Conservation (phyloP, 2,329 filamentous ascomycete species). For the Nectriaceae sp. region DNA sequence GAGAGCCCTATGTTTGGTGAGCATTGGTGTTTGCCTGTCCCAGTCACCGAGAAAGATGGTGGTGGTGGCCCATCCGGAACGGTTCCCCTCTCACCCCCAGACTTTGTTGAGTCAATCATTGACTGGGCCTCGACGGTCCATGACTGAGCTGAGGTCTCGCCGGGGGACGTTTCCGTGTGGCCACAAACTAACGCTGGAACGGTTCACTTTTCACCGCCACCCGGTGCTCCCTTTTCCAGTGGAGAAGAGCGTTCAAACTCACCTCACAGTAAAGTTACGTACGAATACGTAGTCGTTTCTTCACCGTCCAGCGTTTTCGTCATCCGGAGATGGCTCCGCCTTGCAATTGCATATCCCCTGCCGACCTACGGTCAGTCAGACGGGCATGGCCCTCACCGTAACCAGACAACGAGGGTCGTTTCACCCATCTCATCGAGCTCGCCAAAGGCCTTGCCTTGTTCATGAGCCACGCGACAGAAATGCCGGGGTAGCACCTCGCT, state of each 20-base stretch:
- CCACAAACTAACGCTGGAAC: constrained; percentile 16
- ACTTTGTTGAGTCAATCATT: not conserved
- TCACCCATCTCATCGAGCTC: constrained; percentile 4
- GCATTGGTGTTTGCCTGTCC: constrained; percentile 10
- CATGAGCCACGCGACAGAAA: constrained; percentile 29
- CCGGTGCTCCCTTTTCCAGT: constrained; percentile 12
- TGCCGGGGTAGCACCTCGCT: constrained; percentile 22
- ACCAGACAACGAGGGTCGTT: not conserved
- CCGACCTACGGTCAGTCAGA: not conserved
- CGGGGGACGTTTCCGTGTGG: constrained; percentile 31
- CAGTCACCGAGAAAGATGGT: constrained; percentile 11
- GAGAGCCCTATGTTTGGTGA: not conserved
- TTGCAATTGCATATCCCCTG: not conserved
- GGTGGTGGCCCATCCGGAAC: constrained; percentile 17
- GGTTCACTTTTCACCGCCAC: constrained; percentile 30
- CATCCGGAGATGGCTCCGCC: not conserved
- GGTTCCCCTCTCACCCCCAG: constrained; percentile 7
- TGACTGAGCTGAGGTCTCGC: constrained; percentile 26
- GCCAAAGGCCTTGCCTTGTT: constrained; percentile 5
- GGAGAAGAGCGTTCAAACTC: constrained; percentile 3
- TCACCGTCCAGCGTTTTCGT: not conserved
- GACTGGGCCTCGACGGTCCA: constrained; percentile 19
- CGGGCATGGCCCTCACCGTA: not conserved
- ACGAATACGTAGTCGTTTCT: not conserved
- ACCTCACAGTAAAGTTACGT: not conserved